Evolutionary conservation across 2,329 filamentous ascomycete genomes (phyloP), one percentile per base, ranked within the genome.

Genomic region (Dactylellina parvicollis): DNA sequence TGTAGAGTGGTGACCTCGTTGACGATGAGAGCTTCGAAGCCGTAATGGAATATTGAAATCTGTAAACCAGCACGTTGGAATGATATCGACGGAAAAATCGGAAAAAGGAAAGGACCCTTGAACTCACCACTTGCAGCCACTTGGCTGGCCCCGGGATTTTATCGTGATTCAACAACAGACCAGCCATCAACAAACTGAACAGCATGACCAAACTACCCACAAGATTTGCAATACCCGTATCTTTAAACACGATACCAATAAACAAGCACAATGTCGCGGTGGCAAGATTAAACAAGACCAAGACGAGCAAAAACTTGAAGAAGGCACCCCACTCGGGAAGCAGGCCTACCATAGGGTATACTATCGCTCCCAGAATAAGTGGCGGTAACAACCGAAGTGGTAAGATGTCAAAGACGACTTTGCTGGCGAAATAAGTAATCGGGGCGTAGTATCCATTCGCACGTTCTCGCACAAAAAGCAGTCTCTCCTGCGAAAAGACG

Each of bases 321-420:
- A 99, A 99, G 79, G 96, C 90, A 1, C 86, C 83, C 80, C 88
- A 89, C 65, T 92, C 90, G 0, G 95, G 87, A 20, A 96, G 89
- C 12, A 99, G 84, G 1, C 95, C 95, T 0, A 93, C 96, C 95
- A 99, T 99, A 0, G 95, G 95, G 80, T 99, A 99, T 20, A 99
- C 88, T 75, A 99, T 98, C 28, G 92, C 88, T 14, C 94, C 95
- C 86, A 98, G 95, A 70, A 99, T 89, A 74, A 98, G 90, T 0
- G 95, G 95, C 3, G 95, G 95, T 50, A 99, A 90, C 64, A 99
- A 89, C 52, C 95, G 88, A n/a, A 99, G 85, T 2, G 95, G 95
- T 10, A 99, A 86, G 76, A 99, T 94, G 79, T 99, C 95, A 80
- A 99, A 98, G n/a, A 96, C 82, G n/a, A 98, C 91, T 83, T 99